Evolutionary conservation across 1,284 basidiomycete genomes (phyloP).

Genomic region (Rhizoctonia solani): DNA sequence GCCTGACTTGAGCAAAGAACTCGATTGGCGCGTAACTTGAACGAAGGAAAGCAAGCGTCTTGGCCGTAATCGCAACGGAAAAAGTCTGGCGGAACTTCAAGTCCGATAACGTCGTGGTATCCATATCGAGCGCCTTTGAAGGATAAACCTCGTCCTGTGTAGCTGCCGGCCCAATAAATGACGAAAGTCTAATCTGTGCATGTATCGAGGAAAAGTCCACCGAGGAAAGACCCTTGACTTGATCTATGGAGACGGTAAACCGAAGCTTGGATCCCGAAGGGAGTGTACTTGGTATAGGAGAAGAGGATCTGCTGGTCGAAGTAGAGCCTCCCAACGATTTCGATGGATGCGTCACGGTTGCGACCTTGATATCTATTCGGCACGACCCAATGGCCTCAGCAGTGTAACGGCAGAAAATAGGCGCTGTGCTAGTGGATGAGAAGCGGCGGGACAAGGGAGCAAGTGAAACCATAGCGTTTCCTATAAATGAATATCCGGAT

Average conservation of each 20-base stretch:
- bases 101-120: conserved; percentile 69
- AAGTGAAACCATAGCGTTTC: conserved; percentile 82
- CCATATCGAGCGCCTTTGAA: conserved; percentile 74
- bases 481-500: conserved; percentile 89
- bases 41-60: conserved; percentile 72
- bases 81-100: conserved; percentile 81
- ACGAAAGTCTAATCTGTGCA: conserved; percentile 79
- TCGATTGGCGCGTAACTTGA: conserved; percentile 82
- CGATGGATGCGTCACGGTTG: conserved; percentile 64
- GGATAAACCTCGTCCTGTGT: conserved; percentile 78
- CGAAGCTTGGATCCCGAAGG: conserved; percentile 74
- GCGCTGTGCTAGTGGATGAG: conserved; percentile 73
- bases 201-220: conserved; percentile 85
- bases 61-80: conserved; percentile 73
- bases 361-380: conserved; percentile 78
- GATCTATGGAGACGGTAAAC: conserved; percentile 82
- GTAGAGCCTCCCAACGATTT: conserved; percentile 65
- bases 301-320: conserved; percentile 67
- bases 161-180: conserved; percentile 68
- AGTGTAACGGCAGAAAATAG: conserved; percentile 91
- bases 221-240: conserved; percentile 83
- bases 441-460: conserved; percentile 77
- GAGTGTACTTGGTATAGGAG: conserved; percentile 66
- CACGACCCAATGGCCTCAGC: conserved; percentile 93
- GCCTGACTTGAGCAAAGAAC: conserved; percentile 80